These are phyloP conservation scores for Zasmidium citrigriseum DNA, from an alignment of 2,329 filamentous ascomycete genomes.

Conservation along the genomic window DNA sequence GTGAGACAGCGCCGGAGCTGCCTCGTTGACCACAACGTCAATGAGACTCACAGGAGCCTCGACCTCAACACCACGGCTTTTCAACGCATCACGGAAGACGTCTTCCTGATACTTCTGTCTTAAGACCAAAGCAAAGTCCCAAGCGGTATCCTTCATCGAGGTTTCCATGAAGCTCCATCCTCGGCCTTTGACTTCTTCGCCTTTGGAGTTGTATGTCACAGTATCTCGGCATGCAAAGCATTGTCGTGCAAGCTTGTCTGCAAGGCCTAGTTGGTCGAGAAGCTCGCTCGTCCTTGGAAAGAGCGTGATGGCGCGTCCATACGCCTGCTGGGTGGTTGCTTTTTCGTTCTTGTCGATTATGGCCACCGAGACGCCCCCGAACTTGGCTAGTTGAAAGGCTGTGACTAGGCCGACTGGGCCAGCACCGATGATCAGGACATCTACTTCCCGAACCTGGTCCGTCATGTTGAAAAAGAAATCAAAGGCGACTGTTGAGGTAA, in stretches of 20 bases:
- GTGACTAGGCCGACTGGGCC: conserved; percentile 43
- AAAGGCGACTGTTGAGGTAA: too few species aligned
- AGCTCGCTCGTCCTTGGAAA: conserved; percentile 55
- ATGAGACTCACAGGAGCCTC: conserved; percentile 41
- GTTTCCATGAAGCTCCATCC: conserved; percentile 21
- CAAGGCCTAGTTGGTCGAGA: conserved; percentile 54
- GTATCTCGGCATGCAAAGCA: conserved; percentile 56
- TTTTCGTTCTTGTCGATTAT: conserved; percentile 55
- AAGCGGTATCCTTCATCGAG: conserved; percentile 43
- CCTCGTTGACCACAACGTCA: conserved; percentile 41
- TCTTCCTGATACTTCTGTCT: conserved; percentile 59
- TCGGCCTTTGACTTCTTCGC: conserved; percentile 22
- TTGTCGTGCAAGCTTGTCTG: conserved; percentile 52
- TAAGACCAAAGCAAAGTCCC: conserved; percentile 56
- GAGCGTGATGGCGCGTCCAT: conserved; percentile 57
- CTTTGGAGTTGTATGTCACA: conserved; percentile 52
- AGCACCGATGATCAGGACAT: conserved; percentile 53
- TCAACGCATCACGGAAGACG: conserved; percentile 50
- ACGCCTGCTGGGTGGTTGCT: conserved; percentile 49
- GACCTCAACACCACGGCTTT: conserved; percentile 30
- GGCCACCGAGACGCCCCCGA: conserved; percentile 23
- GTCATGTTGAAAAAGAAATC: too few species aligned
- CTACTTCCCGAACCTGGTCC: conserved; percentile 26
- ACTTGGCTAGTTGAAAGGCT: not conserved
- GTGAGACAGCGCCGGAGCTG: conserved; percentile 23